Conservation (phyloP, 441 rosid genomes). For the Daphne laureola region DNA sequence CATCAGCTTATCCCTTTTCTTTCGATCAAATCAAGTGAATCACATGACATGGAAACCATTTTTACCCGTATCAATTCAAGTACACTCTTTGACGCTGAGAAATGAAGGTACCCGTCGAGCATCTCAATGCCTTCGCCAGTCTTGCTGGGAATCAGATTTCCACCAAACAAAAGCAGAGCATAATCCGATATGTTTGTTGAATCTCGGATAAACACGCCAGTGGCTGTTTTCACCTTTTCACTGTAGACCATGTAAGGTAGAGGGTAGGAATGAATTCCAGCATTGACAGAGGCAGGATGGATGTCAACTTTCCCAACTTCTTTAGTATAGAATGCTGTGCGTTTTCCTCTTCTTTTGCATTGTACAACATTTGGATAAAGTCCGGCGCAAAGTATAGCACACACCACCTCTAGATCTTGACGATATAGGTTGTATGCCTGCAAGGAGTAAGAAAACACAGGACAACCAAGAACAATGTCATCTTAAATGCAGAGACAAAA, state of each 20-base stretch:
- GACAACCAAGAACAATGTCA: neutral
- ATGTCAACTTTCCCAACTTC: constrained; percentile 95
- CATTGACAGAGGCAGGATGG: constrained; percentile 95
- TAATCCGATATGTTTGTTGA: constrained; percentile 92
- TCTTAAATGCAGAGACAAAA: neutral
- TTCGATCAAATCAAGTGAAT: no score
- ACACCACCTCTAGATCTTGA: constrained; percentile 81
- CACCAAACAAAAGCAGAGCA: constrained; percentile 87
- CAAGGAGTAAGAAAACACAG: constrained; percentile 11
- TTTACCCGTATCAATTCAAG: constrained; percentile 72
- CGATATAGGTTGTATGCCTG: constrained; percentile 85
- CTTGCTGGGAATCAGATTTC: constrained; percentile 64
- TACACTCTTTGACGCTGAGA: constrained; percentile 77
- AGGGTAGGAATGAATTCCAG: constrained; percentile 64
- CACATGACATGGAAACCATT: neutral
- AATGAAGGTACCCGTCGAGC: constrained; percentile 95
- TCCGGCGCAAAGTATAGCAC: constrained; percentile 86
- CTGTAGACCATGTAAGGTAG: constrained; percentile 83
- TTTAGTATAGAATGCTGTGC: constrained; percentile 78
- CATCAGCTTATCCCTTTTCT: no score
- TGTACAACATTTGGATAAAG: constrained; percentile 96
- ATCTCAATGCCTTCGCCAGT: constrained; percentile 85
- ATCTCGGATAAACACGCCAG: constrained; percentile 67
- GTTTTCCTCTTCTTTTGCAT: constrained; percentile 94
- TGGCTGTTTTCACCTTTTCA: constrained; percentile 73